A percentile compares a stretch with the other conserved stretches of the same genome.
These are phyloP conservation scores for Boletus smithii DNA, from an alignment of 1,284 basidiomycete species.

Conservation along the genomic window DNA sequence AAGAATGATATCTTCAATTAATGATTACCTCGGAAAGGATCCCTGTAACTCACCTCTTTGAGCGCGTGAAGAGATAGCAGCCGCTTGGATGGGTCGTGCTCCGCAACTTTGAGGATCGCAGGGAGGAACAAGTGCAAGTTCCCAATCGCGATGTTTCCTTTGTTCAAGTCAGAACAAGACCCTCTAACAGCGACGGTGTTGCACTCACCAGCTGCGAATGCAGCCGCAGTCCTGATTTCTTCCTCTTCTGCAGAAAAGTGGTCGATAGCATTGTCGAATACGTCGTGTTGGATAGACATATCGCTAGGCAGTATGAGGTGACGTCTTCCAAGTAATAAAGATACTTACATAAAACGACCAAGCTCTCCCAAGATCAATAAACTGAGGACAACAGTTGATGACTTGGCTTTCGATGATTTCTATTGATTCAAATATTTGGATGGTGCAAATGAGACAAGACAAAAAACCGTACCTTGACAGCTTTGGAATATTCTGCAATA, in stretches of 20 bases:
- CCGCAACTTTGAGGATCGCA: conserved; percentile 77
- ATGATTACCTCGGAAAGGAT: neutral
- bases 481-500: conserved; percentile 77
- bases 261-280: conserved; percentile 72
- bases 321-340: neutral
- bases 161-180: conserved; percentile 15
- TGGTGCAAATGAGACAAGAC: neutral
- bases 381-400: conserved; percentile 73
- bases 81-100: conserved; percentile 74
- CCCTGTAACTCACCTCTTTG: conserved; percentile 68
- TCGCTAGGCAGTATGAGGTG: conserved; percentile 51
- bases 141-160: conserved; percentile 93
- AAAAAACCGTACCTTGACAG: conserved; percentile 56
- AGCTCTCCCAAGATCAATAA: conserved; percentile 87
- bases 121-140: conserved; percentile 85
- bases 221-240: conserved; percentile 82
- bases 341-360: conserved; percentile 76
- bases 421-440: conserved; percentile 26
- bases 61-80: conserved; percentile 86
- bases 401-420: conserved; percentile 63
- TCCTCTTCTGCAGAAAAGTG: conserved; percentile 77
- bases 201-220: conserved; percentile 79
- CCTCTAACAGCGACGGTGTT: neutral
- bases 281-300: conserved; percentile 71
- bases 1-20: neutral